phyloP scores from a whole-genome alignment of 768 basidiomycete species.

The Rhodocollybia butyracea region DNA sequence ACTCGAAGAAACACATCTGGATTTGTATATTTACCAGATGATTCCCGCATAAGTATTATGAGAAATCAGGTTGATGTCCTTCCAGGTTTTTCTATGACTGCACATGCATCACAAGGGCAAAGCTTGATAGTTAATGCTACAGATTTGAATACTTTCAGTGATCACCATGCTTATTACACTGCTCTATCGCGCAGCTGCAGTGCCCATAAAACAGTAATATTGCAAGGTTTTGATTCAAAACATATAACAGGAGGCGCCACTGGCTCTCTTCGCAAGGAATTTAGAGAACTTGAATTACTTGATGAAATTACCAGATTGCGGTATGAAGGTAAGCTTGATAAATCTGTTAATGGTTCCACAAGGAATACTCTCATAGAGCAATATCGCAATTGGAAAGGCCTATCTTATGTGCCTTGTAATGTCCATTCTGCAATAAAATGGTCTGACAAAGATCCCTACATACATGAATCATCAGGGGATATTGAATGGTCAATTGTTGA shows the following conservation, averaged over 20 bases:
- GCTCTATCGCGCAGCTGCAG: no score
- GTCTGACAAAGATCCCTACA: background rate
- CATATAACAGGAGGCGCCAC: conserved; percentile 6
- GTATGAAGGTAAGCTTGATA: conserved; percentile 8
- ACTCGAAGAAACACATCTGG: no score
- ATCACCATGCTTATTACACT: no score
- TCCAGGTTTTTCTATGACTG: no score
- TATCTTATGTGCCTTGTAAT: background rate
- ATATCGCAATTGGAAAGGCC: conserved; percentile 7
- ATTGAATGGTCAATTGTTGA: background rate
- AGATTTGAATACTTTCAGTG: no score
- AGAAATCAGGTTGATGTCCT: no score
- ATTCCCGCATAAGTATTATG: no score
- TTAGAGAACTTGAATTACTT: conserved; percentile 17
- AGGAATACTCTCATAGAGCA: conserved; percentile 9
- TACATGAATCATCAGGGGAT: background rate
- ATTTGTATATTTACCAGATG: no score
- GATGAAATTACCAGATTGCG: conserved; percentile 11
- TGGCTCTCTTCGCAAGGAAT: conserved; percentile 4
- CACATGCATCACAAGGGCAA: no score
- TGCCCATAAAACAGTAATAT: conserved; percentile 4
- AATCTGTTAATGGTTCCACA: background rate
- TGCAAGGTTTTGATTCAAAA: conserved; percentile 9
- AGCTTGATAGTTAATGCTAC: no score
- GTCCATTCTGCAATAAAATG: no score